Evolutionary conservation across 306 rosid species (phyloP).

Genomic region (Aeschynomene evenia): DNA sequence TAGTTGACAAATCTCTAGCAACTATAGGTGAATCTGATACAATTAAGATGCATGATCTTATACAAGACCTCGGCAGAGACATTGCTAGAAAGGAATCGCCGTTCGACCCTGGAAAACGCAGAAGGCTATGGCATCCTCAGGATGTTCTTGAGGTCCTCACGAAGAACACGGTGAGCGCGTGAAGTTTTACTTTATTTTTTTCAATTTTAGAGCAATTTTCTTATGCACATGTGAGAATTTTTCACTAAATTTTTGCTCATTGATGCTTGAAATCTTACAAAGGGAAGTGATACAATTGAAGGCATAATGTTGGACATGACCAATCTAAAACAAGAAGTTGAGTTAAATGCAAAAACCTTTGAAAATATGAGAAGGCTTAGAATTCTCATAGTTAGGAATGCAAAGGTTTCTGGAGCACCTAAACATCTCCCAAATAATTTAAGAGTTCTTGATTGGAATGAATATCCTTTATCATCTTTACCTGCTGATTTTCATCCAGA

Average conservation of each 20-base stretch:
- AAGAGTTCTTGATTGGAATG: slow-evolving; percentile 42
- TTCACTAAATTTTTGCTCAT: neutral
- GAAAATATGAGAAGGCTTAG: slow-evolving; percentile 27
- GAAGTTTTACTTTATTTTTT: neutral
- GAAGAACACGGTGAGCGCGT: slow-evolving; percentile 3
- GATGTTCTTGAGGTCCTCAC: slow-evolving; percentile 30
- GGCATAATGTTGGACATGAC: slow-evolving; percentile 31
- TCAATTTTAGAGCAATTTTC: neutral
- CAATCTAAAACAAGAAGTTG: neutral
- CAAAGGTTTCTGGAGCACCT: slow-evolving; percentile 12
- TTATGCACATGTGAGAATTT: too few relatives aligned
- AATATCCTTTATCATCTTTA: slow-evolving; percentile 26
- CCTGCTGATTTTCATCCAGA: slow-evolving; percentile 35
- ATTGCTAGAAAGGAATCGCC: slow-evolving; percentile 34
- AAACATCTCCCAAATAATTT: slow-evolving; percentile 35
- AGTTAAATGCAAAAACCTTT: slow-evolving; percentile 26
- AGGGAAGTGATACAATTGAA: slow-evolving; percentile 29
- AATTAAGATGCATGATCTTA: slow-evolving; percentile 41
- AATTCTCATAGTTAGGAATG: slow-evolving; percentile 30
- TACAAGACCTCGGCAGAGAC: slow-evolving; percentile 42
- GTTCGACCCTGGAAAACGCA: slow-evolving; percentile 14
- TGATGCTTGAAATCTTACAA: slow-evolving; percentile 13
- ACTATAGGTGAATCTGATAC: neutral
- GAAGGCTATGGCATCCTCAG: slow-evolving; percentile 39
- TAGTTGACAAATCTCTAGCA: slow-evolving; percentile 26